Evolutionary conservation across 306 rosid species (phyloP).

Genomic region (Cicer cuneatum): DNA sequence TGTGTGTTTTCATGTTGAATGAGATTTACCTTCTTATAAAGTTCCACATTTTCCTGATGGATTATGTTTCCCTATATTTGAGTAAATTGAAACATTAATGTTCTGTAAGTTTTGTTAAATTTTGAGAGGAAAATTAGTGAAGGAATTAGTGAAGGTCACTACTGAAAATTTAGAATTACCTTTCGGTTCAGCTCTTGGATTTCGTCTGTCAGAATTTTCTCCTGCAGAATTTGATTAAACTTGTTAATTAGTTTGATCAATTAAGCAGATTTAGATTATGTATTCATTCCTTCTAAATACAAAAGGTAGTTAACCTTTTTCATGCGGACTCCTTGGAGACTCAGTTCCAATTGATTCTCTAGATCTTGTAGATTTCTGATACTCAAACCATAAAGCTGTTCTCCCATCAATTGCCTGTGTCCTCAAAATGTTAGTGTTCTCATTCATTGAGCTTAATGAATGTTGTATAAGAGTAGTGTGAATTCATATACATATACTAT

Average conservation of each 20-base stretch:
- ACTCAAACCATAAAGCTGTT: constrained; percentile 67
- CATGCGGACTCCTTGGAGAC: constrained; percentile 66
- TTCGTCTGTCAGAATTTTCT: constrained; percentile 57
- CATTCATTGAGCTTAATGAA: neutral
- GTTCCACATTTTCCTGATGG: constrained; percentile 60
- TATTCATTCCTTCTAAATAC: constrained; percentile 15
- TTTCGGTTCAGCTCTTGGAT: constrained; percentile 54
- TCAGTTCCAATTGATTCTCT: constrained; percentile 67
- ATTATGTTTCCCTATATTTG: constrained; percentile 48
- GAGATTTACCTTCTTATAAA: constrained; percentile 57
- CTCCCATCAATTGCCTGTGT: constrained; percentile 69
- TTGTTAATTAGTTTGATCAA: constrained; percentile 39
- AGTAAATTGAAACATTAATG: constrained; percentile 4
- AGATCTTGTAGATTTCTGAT: constrained; percentile 64
- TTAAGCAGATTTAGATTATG: neutral
- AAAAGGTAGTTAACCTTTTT: constrained; percentile 57
- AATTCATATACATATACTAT: neutral
- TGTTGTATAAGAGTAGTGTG: neutral
- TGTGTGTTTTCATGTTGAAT: constrained; percentile 49
- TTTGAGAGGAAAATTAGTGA: constrained; percentile 18
- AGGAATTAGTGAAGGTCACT: neutral
- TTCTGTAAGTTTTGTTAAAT: constrained; percentile 11
- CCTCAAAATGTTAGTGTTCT: constrained; percentile 34
- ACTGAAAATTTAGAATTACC: constrained; percentile 40
- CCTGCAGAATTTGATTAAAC: constrained; percentile 53